Percentiles rank a stretch among this genome's conserved stretches.
phyloP scores from a whole-genome alignment of 352 stramenopile species.

The Detonula confervacea region DNA sequence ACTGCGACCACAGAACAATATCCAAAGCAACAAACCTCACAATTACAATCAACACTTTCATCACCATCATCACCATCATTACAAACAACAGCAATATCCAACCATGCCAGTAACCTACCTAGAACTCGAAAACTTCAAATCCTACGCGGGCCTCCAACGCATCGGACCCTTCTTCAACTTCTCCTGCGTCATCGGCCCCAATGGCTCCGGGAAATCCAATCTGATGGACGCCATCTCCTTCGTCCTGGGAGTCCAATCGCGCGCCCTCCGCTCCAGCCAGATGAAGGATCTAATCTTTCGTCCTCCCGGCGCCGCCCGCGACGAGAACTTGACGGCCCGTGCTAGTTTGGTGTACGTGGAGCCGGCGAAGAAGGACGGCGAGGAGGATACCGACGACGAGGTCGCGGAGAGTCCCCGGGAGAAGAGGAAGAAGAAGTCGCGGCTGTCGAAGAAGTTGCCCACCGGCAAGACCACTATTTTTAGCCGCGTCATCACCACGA shows the following conservation, averaged over 20 bases:
- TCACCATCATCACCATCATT: slow-evolving; percentile 9
- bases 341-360: slow-evolving; percentile 94
- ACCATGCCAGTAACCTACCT: slow-evolving; percentile 44
- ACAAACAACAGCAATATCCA: slow-evolving; percentile 5
- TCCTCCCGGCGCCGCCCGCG: slow-evolving; percentile 61
- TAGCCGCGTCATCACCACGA: slow-evolving; percentile 91
- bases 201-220: slow-evolving; percentile 99
- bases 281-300: slow-evolving; percentile 97
- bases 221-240: slow-evolving; percentile 99
- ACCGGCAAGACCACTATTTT: slow-evolving; percentile 85
- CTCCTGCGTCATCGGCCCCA: slow-evolving; percentile 97
- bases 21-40: no score
- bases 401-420: slow-evolving; percentile 21
- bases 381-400: slow-evolving; percentile 30
- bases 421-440: slow-evolving; percentile 26
- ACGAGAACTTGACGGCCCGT: slow-evolving; percentile 80
- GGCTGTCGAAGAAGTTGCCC: slow-evolving; percentile 33
- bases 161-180: slow-evolving; percentile 99
- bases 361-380: slow-evolving; percentile 37
- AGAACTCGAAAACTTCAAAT: slow-evolving; percentile 99
- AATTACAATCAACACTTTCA: no score
- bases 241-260: slow-evolving; percentile 97
- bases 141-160: slow-evolving; percentile 92
- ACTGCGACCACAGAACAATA: no score
- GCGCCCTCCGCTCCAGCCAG: slow-evolving; percentile 94